Percentiles rank a stretch among this genome's conserved stretches.
phyloP scores from a whole-genome alignment of 1,284 basidiomycete genomes.

The Rhodotorula sp. region DNA sequence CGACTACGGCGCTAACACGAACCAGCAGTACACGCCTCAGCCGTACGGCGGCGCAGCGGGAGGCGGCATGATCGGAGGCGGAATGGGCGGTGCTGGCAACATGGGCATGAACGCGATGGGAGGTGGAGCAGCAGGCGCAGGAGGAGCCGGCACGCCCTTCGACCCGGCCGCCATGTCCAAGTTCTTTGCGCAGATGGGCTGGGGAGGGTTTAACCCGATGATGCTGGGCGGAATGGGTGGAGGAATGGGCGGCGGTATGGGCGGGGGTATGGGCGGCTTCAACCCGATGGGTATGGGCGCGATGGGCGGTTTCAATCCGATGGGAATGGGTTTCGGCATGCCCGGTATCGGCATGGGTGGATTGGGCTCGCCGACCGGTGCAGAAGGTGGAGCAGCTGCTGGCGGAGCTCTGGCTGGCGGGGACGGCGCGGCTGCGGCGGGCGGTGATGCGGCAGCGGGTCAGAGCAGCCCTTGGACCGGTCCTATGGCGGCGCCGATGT shows the following conservation, averaged over 20 bases:
- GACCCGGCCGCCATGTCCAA: constrained; percentile 57
- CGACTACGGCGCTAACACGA: constrained; percentile 34
- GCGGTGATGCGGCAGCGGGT: background rate
- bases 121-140: constrained; percentile 7
- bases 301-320: constrained; percentile 46
- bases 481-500: constrained; percentile 22
- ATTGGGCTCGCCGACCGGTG: background rate
- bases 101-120: constrained; percentile 35
- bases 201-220: constrained; percentile 17
- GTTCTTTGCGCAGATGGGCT: constrained; percentile 56
- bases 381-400: constrained; percentile 18
- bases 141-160: constrained; percentile 43
- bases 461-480: constrained; percentile 26
- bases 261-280: constrained; percentile 52
- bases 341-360: background rate
- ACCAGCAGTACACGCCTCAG: constrained; percentile 10
- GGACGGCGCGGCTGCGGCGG: background rate
- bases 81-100: constrained; percentile 39
- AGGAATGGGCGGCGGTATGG: constrained; percentile 39
- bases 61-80: constrained; percentile 51
- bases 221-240: constrained; percentile 28
- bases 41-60: constrained; percentile 1
- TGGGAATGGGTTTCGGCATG: background rate
- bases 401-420: constrained; percentile 47
- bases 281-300: constrained; percentile 5